Evolutionary conservation across 345 rosid species (phyloP).

Genomic region (Camelina neglecta): DNA sequence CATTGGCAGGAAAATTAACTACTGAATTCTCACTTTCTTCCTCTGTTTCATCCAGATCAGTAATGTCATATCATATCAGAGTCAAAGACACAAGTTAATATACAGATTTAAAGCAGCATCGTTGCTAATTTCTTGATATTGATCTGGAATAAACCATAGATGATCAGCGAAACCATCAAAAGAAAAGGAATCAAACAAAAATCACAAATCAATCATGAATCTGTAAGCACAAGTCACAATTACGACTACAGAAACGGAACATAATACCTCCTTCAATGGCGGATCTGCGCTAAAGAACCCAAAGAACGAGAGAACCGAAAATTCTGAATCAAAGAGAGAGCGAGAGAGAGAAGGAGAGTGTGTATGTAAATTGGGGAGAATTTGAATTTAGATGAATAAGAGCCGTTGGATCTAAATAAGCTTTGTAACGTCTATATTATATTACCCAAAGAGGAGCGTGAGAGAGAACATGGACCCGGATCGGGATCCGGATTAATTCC

Average conservation of each 20-base stretch:
- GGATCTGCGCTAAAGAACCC: conserved; percentile 17
- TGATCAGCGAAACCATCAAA: conserved; percentile 17
- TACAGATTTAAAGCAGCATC: conserved; percentile 4
- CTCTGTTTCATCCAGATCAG: conserved; percentile 21
- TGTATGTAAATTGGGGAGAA: too few species aligned
- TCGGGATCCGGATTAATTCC: too few species aligned
- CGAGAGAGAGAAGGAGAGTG: neutral
- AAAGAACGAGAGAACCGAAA: neutral
- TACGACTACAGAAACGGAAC: neutral
- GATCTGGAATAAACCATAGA: conserved; percentile 40
- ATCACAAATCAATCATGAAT: conserved; percentile 29
- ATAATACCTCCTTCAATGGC: conserved; percentile 48
- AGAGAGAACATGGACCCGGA: too few species aligned
- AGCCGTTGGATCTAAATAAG: too few species aligned
- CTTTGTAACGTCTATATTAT: too few species aligned
- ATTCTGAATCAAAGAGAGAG: neutral
- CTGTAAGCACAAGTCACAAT: neutral
- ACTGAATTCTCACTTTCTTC: conserved; percentile 58
- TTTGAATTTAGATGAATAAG: too few species aligned
- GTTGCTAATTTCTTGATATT: conserved; percentile 6
- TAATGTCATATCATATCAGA: conserved; percentile 7
- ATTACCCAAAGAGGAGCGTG: too few species aligned
- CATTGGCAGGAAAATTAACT: conserved; percentile 50
- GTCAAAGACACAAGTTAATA: neutral
- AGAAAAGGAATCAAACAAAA: conserved; percentile 16